phyloP scores from a whole-genome alignment of 345 rosid genomes.

The Ceriops tagal region DNA sequence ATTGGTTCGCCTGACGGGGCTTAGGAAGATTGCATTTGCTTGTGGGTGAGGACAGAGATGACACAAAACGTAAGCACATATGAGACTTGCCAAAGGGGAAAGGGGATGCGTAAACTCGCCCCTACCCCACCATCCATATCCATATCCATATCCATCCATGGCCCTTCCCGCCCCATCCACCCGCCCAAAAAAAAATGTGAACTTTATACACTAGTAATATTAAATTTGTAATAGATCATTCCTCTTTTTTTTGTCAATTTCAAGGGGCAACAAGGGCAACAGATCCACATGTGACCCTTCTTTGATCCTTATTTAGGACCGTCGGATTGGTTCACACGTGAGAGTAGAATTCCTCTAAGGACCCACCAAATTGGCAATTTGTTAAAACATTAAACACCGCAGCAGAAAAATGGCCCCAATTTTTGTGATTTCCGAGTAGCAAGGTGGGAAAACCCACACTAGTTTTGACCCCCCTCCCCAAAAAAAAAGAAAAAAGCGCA shows the following conservation, averaged over 20 bases:
- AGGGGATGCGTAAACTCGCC: constrained; percentile 13
- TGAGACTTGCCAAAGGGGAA: constrained; percentile 15
- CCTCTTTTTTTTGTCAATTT: constrained; percentile 20
- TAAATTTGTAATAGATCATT: neutral
- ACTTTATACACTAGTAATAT: neutral
- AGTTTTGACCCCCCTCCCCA: too few relatives aligned
- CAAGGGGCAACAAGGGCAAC: neutral
- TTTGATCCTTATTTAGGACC: neutral
- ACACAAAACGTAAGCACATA: constrained; percentile 18
- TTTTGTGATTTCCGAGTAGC: too few relatives aligned
- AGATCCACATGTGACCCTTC: neutral
- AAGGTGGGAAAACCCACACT: too few relatives aligned
- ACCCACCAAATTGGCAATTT: neutral
- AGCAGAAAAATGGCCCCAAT: too few relatives aligned
- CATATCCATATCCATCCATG: neutral
- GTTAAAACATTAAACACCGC: neutral
- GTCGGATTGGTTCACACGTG: neutral
- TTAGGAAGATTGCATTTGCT: neutral
- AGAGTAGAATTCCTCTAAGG: neutral
- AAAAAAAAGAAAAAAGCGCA: neutral
- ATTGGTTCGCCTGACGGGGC: too few relatives aligned
- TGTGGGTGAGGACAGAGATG: constrained; percentile 17
- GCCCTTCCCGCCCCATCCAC: constrained; percentile 12
- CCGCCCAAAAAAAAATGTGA: constrained; percentile 1
- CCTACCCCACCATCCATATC: constrained; percentile 12